Base-by-base conservation (phyloP, 2,329 filamentous ascomycete genomes). In the Xylariaceae sp. region DNA sequence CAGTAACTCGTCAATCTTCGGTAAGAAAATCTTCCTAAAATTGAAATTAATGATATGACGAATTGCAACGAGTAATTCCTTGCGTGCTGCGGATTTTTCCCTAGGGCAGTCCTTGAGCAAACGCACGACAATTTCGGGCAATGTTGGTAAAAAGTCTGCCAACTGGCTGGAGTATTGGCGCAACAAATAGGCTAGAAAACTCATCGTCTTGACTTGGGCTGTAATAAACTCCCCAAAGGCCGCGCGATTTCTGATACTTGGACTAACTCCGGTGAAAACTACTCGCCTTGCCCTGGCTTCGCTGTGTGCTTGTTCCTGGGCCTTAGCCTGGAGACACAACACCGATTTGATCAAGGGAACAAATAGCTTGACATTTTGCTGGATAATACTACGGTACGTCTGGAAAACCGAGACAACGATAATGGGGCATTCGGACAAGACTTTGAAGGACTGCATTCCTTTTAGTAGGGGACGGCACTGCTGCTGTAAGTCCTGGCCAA, bases 11-110 rank as follows among this genome's bases (percentile, higher is more conserved):
- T 97, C 91, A 61, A 99, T 96, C 71, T 95, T 95, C 36, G 85
- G 85, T 22, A 97, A 74, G 67, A 99, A 99, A 50, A 97, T 95
- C 67, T 91, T 92, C 53, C 94, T 80, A 64, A 96, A 97, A 68
- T 97, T 97, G 74, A 97, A 97, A 72, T 97, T 99, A 71, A 99
- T 96, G 63, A 99, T 96, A 67, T 99, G 95, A 19, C 95, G 83
- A 54, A 99, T 96, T 0, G 94, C 95, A 49, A 99, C 94, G 41
- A 99, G 76, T 18, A 99, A 78, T 71, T 99, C 94, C 69, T 99
- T 99, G 16, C 95, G 82, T 1, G 92, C 89, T 2, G 88, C 87
- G 0, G 92, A 96, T 67, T 96, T 96, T 72, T 97, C 94, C 47
- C 92, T 80, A 0, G 94, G 94, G 55, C 94, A 97, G 67, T 99